phyloP scores from a whole-genome alignment of 2,329 filamentous ascomycete genomes.

The Pyrenochaeta sp. region DNA sequence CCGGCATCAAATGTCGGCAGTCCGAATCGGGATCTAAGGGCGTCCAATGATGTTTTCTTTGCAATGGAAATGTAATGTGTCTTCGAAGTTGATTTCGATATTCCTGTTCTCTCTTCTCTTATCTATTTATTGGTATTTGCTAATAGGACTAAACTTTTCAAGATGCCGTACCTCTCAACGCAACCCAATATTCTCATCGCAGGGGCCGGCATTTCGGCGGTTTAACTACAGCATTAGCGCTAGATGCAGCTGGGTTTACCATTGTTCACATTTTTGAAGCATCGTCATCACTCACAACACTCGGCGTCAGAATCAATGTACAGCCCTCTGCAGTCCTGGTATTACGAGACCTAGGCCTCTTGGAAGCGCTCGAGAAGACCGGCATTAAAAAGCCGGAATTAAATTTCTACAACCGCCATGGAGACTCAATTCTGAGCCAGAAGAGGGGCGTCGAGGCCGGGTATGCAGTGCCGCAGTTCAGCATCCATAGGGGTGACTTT shows the following conservation, averaged over 20 bases:
- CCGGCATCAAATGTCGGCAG: constrained; percentile 16
- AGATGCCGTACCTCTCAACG: constrained; percentile 29
- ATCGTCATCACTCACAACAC: constrained; percentile 51
- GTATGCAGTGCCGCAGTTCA: constrained; percentile 56
- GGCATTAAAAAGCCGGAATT: constrained; percentile 55
- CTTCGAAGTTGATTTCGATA: neutral
- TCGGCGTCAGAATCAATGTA: constrained; percentile 59
- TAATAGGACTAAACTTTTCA: constrained; percentile 3
- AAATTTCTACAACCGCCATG: constrained; percentile 57
- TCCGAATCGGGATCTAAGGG: neutral
- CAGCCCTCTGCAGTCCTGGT: constrained; percentile 58
- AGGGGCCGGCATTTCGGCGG: constrained; percentile 74
- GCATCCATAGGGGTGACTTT: constrained; percentile 57
- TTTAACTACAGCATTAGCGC: constrained; percentile 71
- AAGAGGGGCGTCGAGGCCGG: constrained; percentile 53
- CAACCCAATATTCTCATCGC: constrained; percentile 40
- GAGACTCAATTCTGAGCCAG: constrained; percentile 55
- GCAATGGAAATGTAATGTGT: neutral
- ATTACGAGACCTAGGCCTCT: constrained; percentile 54
- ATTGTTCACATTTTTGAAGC: constrained; percentile 57
- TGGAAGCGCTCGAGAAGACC: constrained; percentile 51
- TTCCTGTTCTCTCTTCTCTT: neutral
- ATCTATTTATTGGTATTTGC: neutral
- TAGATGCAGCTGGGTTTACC: constrained; percentile 72
- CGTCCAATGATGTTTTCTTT: neutral